These are phyloP conservation scores for Phytophthora uliginosa DNA, from an alignment of 352 stramenopile species.

Conservation along the genomic window DNA sequence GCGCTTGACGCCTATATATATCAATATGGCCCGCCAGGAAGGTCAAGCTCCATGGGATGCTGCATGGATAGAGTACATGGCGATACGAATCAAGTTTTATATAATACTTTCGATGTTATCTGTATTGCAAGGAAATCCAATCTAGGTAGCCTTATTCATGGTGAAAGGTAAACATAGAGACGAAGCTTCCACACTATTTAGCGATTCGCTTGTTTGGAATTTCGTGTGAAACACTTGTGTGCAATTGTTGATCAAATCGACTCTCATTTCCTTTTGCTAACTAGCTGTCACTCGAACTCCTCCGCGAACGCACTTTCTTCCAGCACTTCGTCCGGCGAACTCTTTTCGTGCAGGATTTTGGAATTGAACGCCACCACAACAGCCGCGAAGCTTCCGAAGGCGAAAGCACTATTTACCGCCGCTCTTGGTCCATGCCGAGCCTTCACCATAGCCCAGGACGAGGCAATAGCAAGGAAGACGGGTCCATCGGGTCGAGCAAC, in stretches of 20 bases:
- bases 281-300: constrained; percentile 38
- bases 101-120: too few relatives aligned
- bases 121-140: too few relatives aligned
- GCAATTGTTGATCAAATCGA: too few relatives aligned
- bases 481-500: constrained; percentile 15
- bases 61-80: neutral
- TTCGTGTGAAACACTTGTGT: too few relatives aligned
- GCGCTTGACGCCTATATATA: neutral
- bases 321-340: constrained; percentile 43
- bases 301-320: constrained; percentile 59
- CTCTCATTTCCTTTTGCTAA: too few relatives aligned
- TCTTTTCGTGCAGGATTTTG: constrained; percentile 42
- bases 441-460: constrained; percentile 33
- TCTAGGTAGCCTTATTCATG: neutral
- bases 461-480: constrained; percentile 14
- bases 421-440: constrained; percentile 34
- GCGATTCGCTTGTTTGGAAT: too few relatives aligned
- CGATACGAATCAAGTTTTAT: neutral
- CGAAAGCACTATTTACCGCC: constrained; percentile 37
- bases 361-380: constrained; percentile 53
- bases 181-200: too few relatives aligned
- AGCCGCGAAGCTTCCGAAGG: constrained; percentile 48
- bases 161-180: neutral
- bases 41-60: neutral
- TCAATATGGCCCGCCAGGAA: neutral